These are phyloP conservation scores for Chaetothyriales sp. DNA, from an alignment of 2,329 filamentous ascomycete genomes.

Conservation along the genomic window DNA sequence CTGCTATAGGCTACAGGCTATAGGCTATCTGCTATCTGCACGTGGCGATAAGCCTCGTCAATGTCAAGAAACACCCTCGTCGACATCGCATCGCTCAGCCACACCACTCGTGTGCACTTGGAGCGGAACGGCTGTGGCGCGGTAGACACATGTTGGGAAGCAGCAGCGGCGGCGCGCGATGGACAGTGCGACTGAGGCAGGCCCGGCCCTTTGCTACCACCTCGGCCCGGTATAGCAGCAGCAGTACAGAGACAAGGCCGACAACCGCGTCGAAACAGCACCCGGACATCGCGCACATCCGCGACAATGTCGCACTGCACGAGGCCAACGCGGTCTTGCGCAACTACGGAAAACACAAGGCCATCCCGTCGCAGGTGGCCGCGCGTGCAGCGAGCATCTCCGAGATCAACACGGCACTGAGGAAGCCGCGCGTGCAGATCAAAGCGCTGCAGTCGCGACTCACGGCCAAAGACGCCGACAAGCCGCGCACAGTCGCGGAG, in stretches of 20 bases:
- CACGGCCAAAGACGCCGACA: conserved; percentile 22
- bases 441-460: conserved; percentile 33
- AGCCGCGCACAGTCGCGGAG: conserved; percentile 7
- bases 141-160: background rate
- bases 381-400: conserved; percentile 26
- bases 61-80: background rate
- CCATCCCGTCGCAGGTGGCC: conserved; percentile 39
- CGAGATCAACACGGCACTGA: conserved; percentile 28
- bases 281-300: conserved; percentile 80
- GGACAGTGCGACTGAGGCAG: background rate
- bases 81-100: background rate
- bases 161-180: background rate
- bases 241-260: conserved; percentile 33
- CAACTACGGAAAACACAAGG: conserved; percentile 54
- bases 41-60: background rate
- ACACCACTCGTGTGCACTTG: background rate
- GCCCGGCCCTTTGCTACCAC: background rate
- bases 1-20: background rate
- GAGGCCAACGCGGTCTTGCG: conserved; percentile 69
- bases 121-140: background rate
- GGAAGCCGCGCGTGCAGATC: conserved; percentile 28
- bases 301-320: conserved; percentile 67
- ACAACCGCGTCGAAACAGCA: conserved; percentile 63
- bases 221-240: background rate
- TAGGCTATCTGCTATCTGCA: background rate